phyloP scores from a whole-genome alignment of 169 alveolate species.

The Plasmodium gaboni region DNA sequence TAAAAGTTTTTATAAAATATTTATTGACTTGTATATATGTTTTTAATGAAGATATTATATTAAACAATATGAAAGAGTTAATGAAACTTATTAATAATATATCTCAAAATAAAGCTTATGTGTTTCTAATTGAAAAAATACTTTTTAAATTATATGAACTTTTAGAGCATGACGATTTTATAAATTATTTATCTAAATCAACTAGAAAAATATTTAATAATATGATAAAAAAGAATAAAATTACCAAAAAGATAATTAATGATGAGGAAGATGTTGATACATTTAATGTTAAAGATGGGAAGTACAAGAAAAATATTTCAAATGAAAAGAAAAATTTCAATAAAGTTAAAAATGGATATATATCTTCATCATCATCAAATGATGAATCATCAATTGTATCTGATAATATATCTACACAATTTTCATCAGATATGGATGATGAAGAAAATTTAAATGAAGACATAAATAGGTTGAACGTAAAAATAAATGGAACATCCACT shows the following conservation, averaged over 20 bases:
- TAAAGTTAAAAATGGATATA: neutral
- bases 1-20: constrained; percentile 52
- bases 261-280: neutral
- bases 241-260: neutral
- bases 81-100: constrained; percentile 39
- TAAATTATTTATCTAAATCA: neutral
- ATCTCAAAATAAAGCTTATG: constrained; percentile 5
- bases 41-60: constrained; percentile 28
- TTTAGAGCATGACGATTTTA: constrained; percentile 1
- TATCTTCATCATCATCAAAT: neutral
- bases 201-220: constrained; percentile 7
- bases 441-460: neutral
- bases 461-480: neutral
- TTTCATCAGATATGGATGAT: neutral
- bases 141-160: constrained; percentile 22
- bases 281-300: neutral
- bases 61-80: constrained; percentile 17
- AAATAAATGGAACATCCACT: neutral
- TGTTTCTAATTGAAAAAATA: constrained; percentile 28
- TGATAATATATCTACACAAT: neutral
- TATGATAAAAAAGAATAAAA: neutral
- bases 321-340: constrained; percentile 12
- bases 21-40: constrained; percentile 18
- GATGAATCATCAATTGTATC: neutral
- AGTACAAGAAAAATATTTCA: neutral